Conservation (phyloP, 75 land plant genomes). For the Isoetes taiwanensis region DNA sequence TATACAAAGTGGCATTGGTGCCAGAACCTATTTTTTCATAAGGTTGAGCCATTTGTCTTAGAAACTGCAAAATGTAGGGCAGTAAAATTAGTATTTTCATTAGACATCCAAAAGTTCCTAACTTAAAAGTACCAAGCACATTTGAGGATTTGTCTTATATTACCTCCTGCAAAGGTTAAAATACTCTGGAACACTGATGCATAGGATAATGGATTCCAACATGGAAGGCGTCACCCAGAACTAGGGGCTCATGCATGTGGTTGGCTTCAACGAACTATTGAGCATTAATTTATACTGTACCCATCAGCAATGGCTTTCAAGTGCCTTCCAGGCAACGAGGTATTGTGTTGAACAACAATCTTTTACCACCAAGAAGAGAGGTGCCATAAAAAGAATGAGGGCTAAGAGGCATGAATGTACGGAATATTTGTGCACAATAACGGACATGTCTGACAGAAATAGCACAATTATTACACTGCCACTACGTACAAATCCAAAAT, state of each 20-base stretch:
- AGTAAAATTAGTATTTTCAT: background rate
- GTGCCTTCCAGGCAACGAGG: background rate
- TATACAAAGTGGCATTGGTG: constrained; percentile 54
- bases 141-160: background rate
- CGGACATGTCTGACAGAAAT: no score
- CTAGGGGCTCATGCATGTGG: background rate
- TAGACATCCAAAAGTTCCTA: background rate
- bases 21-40: constrained; percentile 53
- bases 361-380: background rate
- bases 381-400: background rate
- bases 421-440: no score
- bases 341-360: background rate
- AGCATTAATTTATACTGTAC: background rate
- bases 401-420: background rate
- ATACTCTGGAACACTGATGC: background rate
- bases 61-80: constrained; percentile 49
- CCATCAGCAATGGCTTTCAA: background rate
- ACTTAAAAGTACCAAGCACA: background rate
- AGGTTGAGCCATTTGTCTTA: constrained; percentile 93
- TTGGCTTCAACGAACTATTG: background rate
- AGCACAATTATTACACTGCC: background rate
- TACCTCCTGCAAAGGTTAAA: background rate
- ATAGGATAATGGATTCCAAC: background rate
- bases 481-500: background rate
- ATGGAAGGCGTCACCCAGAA: background rate